A percentile compares a stretch with the other conserved stretches of the same genome.
phyloP scores from a whole-genome alignment of 345 rosid genomes.

The Bruguiera parviflora region DNA sequence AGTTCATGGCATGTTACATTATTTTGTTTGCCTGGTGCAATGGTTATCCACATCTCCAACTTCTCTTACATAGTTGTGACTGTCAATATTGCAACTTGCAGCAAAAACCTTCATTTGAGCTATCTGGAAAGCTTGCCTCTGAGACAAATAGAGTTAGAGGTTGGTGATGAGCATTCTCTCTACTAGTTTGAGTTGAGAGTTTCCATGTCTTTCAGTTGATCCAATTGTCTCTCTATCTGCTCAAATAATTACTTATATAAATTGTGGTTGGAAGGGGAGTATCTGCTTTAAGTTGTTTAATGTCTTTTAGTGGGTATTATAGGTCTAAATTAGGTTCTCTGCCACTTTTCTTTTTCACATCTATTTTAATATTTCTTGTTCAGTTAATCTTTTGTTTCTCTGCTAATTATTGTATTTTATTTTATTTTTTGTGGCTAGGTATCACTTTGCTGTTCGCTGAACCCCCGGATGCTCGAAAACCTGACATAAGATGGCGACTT shows the following conservation, averaged over 20 bases:
- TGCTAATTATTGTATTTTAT: conserved; percentile 7
- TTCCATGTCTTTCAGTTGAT: neutral
- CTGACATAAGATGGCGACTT: conserved; percentile 80
- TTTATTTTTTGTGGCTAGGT: conserved; percentile 37
- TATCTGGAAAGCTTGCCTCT: conserved; percentile 95
- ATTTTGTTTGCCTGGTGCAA: conserved; percentile 6
- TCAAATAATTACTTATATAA: neutral
- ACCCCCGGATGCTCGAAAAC: conserved; percentile 93
- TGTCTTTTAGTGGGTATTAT: no score
- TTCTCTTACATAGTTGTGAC: conserved; percentile 13
- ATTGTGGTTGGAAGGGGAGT: no score
- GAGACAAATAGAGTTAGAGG: conserved; percentile 94
- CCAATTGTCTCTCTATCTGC: neutral
- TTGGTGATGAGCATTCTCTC: conserved; percentile 13
- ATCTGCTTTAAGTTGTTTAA: no score
- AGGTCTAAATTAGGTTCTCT: neutral
- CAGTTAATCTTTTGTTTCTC: conserved; percentile 8
- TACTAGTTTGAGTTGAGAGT: neutral
- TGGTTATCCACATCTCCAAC: conserved; percentile 8
- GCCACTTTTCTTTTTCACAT: neutral
- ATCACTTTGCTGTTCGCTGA: conserved; percentile 79
- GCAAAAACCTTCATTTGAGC: conserved; percentile 89
- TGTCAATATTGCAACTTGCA: conserved; percentile 33
- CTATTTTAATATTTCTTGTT: neutral
- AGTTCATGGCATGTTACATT: neutral